phyloP scores from a whole-genome alignment of 352 stramenopile species.

The Globisporangium middletonii region DNA sequence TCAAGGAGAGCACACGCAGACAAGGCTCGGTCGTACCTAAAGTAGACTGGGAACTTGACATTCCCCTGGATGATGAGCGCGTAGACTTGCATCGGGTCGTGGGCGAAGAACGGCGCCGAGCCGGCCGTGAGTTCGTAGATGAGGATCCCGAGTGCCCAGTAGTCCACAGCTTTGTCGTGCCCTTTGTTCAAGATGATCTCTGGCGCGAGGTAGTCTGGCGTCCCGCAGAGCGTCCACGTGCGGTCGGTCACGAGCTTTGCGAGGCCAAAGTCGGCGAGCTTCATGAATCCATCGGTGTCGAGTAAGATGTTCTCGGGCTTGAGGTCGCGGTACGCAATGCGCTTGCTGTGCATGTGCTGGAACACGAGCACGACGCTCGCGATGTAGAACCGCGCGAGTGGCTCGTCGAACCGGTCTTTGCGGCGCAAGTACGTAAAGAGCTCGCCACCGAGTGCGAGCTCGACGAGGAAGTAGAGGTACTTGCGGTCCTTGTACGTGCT shows the following conservation, averaged over 20 bases:
- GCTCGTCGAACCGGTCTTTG: slow-evolving; percentile 65
- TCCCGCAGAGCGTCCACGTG: slow-evolving; percentile 90
- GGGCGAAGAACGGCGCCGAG: slow-evolving; percentile 83
- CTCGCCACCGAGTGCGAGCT: slow-evolving; percentile 88
- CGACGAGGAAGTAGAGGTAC: slow-evolving; percentile 73
- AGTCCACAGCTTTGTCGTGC: slow-evolving; percentile 89
- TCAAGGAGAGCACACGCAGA: background rate
- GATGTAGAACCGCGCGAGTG: slow-evolving; percentile 82
- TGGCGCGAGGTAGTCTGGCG: slow-evolving; percentile 58
- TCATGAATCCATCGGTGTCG: slow-evolving; percentile 86
- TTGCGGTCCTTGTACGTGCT: slow-evolving; percentile 88
- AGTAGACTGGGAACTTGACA: slow-evolving; percentile 78
- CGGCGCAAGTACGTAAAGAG: slow-evolving; percentile 90
- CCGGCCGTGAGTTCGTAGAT: slow-evolving; percentile 89
- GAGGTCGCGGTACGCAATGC: slow-evolving; percentile 87
- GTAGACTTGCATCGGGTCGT: slow-evolving; percentile 91
- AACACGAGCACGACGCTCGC: slow-evolving; percentile 88
- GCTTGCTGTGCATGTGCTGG: slow-evolving; percentile 86
- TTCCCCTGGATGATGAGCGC: slow-evolving; percentile 86
- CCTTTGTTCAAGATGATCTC: slow-evolving; percentile 92
- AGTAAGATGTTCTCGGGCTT: slow-evolving; percentile 96
- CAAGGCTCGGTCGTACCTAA: slow-evolving; percentile 41
- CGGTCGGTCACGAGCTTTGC: slow-evolving; percentile 84
- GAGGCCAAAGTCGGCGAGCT: slow-evolving; percentile 90
- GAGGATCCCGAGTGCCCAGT: slow-evolving; percentile 87